phyloP scores from a whole-genome alignment of 2,329 filamentous ascomycete species.

The Aspergillus amoenus region DNA sequence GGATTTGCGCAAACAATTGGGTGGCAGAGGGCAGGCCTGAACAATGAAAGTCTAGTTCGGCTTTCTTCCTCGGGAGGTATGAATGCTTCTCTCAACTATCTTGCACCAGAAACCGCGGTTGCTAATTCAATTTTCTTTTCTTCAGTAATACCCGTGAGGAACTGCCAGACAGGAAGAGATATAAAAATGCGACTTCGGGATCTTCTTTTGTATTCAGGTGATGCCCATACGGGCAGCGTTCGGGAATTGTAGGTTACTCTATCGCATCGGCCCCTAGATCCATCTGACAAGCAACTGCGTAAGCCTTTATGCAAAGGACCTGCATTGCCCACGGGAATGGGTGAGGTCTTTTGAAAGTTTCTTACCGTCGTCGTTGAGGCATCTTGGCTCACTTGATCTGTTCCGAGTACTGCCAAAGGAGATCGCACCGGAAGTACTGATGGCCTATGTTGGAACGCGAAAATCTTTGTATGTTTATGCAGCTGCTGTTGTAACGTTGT shows the following conservation, averaged over 20 bases:
- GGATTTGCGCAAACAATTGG: slow-evolving; percentile 32
- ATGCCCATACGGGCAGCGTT: slow-evolving; percentile 1
- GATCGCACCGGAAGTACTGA: slow-evolving; percentile 36
- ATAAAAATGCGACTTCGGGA: slow-evolving; percentile 34
- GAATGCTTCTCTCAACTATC: not conserved
- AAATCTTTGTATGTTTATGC: slow-evolving; percentile 26
- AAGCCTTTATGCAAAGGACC: slow-evolving; percentile 36
- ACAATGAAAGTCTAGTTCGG: slow-evolving; percentile 31
- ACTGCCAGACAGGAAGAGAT: slow-evolving; percentile 35
- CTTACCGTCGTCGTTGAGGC: slow-evolving; percentile 32
- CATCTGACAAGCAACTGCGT: slow-evolving; percentile 17
- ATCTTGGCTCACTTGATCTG: slow-evolving; percentile 33
- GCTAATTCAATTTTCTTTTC: slow-evolving; percentile 1
- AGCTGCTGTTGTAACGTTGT: not conserved
- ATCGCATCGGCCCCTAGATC: slow-evolving; percentile 16
- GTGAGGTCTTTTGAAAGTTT: slow-evolving; percentile 27
- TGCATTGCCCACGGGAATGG: slow-evolving; percentile 35
- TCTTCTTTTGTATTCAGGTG: slow-evolving; percentile 20
- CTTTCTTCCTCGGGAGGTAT: slow-evolving; percentile 36
- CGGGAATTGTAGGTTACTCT: slow-evolving; percentile 24
- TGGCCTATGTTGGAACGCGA: slow-evolving; percentile 38
- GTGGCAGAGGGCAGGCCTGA: slow-evolving; percentile 27
- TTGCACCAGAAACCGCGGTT: not conserved
- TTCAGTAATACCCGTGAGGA: slow-evolving; percentile 33
- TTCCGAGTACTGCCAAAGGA: slow-evolving; percentile 36